phyloP scores from a whole-genome alignment of 2,329 filamentous ascomycete genomes.

The Aspergillus novoparasiticus region DNA sequence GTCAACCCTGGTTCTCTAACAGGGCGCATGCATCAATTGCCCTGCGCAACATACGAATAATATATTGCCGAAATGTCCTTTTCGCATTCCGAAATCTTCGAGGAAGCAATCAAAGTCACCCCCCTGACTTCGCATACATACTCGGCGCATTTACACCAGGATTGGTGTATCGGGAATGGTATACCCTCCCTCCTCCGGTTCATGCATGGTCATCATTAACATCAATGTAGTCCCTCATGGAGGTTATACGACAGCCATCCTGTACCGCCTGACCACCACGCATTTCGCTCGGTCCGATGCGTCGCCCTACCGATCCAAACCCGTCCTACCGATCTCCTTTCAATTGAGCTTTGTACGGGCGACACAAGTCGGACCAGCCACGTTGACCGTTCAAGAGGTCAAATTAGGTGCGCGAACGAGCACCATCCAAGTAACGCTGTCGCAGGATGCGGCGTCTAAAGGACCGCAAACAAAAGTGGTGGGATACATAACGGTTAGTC shows the following conservation, averaged over 20 bases:
- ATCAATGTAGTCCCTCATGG: constrained; percentile 2
- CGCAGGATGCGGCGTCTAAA: background rate
- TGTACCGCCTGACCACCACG: background rate
- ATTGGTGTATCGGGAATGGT: constrained; percentile 9
- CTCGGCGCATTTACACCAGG: constrained; percentile 1
- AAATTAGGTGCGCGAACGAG: constrained; percentile 5
- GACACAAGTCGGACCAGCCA: background rate
- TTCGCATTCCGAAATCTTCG: background rate
- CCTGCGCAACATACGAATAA: background rate
- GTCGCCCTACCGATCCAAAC: background rate
- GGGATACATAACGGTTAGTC: constrained; percentile 3
- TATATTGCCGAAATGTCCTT: background rate
- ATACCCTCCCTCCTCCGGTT: too few relatives aligned
- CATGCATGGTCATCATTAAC: background rate
- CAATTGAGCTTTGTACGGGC: constrained; percentile 5
- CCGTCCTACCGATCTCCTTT: background rate
- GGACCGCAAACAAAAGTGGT: background rate
- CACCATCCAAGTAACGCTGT: constrained; percentile 2
- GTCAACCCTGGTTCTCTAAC: background rate
- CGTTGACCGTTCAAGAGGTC: background rate
- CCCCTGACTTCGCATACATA: background rate
- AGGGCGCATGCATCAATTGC: background rate
- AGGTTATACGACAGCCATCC: constrained; percentile 8
- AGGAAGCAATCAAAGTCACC: background rate
- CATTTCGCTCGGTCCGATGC: background rate